Base-by-base conservation (phyloP, 2,329 filamentous ascomycete species). In the Aspergillus sp. region DNA sequence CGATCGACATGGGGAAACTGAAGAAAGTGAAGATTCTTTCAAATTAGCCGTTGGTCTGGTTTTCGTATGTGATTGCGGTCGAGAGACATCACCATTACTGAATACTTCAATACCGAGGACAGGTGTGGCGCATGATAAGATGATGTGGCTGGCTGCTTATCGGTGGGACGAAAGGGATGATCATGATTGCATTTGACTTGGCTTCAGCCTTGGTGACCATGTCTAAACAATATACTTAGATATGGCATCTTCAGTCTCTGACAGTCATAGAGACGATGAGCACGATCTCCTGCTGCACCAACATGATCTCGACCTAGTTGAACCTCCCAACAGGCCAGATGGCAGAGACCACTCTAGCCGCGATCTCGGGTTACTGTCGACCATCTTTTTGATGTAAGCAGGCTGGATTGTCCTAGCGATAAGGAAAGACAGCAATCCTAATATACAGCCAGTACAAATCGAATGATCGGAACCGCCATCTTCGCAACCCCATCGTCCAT, bases 401-500 rank as follows among this genome's bases (percentile, higher is more conserved):
- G 17, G 22, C 19, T 42, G n/a, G 7, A 13, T 42, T 10, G 11
- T 20, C 6, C 40, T n/a, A 1, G 35, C 7, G 22, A 22, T 7
- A 22, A 22, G 22, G 22, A 22, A 22, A 7, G 5, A 4, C 22
- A 22, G 1, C 22, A 22, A 22, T 22, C 1, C 22, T 22, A 22
- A 22, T 2, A 4, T 7, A 22, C 5, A 7, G 22, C 17, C 33
- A 52, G 50, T 20, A 52, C 46, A 3, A 52, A 52, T 36, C 78
- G 85, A 36, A 83, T 88, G 20, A 83, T 88, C 33, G 85, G 85
- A 16, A 85, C 80, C 56, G 85, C 85, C 30, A 87, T 89, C 56
- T 89, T 89, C 60, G 85, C 85, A 0, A 87, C 84, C 0, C 86
- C 84, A 0, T 85, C 82, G 0, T 78, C 82, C 3, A 86, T 89